Base-by-base conservation (phyloP, 345 rosid species). In the thale cress (Arabidopsis thaliana) region DNA sequence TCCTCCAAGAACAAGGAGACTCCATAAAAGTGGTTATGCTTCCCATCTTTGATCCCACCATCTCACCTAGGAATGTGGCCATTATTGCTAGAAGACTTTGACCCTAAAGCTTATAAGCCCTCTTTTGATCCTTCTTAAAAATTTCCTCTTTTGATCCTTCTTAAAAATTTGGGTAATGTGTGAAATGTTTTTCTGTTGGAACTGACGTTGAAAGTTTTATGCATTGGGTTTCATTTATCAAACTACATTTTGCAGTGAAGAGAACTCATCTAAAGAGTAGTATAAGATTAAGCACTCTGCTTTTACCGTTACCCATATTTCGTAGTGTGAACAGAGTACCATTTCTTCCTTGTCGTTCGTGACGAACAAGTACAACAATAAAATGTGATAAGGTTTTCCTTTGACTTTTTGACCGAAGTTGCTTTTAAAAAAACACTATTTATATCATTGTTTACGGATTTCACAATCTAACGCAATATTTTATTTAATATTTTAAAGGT, bases 31-130 rank as follows among this genome's bases (percentile, higher is more conserved):
- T 79, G 52, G 63, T 78, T 63, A 87, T 94, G 95, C 50, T 89
- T 65, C 98, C 98, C 30, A 83, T 88, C 24, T 94, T 94, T 59
- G 87, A 91, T 78, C 96, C 98, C 41, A 83, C 84, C 65, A 66
- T 88, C 72, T 91, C 98, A 30, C 98, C 97, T 3, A 86, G 97
- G 78, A 91, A 94, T 53, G 85, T 94, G 28, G 96, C 96, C 62
- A 85, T 94, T 68, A 87, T 94, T 71, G 96, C 96, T 44, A 85
- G 63, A 80, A 89, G 84, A 79, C 42, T 79, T 80, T 78, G 79
- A 66, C 45, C 41, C 7, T 56, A 46, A 30, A 74, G 7, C 37
- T 9, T 1, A 36, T 42, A 56, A 58, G 20, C 20, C 28, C 7
- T 59, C 41, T 16, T 67, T 13, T 58, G 33, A 57, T 59, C 34